These are phyloP conservation scores for Hypoxylon sp. DNA, from an alignment of 2,329 filamentous ascomycete species.

Conservation along the genomic window DNA sequence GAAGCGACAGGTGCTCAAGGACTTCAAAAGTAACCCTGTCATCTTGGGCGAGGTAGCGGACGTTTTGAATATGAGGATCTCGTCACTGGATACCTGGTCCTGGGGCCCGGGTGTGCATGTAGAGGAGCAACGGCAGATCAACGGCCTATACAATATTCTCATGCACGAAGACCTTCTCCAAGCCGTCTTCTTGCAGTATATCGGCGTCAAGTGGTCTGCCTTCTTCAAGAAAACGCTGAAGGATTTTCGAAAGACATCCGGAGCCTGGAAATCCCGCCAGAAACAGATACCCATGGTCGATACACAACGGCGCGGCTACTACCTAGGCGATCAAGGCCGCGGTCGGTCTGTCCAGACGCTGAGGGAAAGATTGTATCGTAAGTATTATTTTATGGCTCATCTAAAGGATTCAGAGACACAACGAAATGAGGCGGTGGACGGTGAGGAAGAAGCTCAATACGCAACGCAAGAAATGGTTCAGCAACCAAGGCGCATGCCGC, in stretches of 20 bases:
- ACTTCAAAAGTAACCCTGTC: constrained; percentile 52
- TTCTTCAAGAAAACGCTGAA: constrained; percentile 51
- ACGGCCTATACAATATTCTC: constrained; percentile 56
- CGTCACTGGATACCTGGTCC: constrained; percentile 54
- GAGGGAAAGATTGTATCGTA: constrained; percentile 46
- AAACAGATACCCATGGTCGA: constrained; percentile 45
- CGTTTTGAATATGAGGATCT: constrained; percentile 60
- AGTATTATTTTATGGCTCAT: constrained; percentile 56
- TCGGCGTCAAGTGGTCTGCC: constrained; percentile 57
- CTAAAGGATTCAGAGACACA: constrained; percentile 48
- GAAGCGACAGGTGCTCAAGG: constrained; percentile 52
- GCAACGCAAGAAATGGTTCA: background rate
- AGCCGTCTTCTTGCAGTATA: constrained; percentile 59
- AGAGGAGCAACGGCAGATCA: constrained; percentile 57
- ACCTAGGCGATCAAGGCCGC: constrained; percentile 42
- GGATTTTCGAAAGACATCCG: constrained; percentile 42
- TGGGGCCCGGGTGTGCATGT: constrained; percentile 55
- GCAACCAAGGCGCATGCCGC: background rate
- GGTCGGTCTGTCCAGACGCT: constrained; percentile 41
- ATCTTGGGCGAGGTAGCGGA: constrained; percentile 59
- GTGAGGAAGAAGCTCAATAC: constrained; percentile 52
- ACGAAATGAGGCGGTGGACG: constrained; percentile 39
- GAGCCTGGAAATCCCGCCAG: constrained; percentile 48
- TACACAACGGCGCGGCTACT: constrained; percentile 46
- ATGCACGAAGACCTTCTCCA: constrained; percentile 62